phyloP scores from a whole-genome alignment of 306 rosid species.

The Astragalus glycyphyllos region DNA sequence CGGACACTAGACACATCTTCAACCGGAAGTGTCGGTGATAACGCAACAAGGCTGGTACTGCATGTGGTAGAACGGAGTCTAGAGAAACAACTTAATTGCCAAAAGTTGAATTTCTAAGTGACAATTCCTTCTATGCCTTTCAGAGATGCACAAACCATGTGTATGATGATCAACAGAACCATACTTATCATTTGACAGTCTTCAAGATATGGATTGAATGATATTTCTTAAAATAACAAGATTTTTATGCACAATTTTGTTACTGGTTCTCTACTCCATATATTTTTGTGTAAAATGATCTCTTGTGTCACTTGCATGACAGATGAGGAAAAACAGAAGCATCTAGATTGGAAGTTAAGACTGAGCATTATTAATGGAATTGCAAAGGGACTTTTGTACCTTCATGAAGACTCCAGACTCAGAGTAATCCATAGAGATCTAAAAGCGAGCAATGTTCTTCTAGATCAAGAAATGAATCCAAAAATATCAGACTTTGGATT shows the following conservation, averaged over 20 bases:
- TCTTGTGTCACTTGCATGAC: not conserved
- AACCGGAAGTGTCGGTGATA: too few relatives aligned
- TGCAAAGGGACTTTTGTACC: conserved; percentile 59
- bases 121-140: not conserved
- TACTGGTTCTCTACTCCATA: not conserved
- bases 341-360: conserved; percentile 49
- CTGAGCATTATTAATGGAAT: conserved; percentile 51
- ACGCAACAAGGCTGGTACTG: not conserved
- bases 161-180: not conserved
- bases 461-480: conserved; percentile 53
- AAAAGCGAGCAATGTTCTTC: conserved; percentile 54
- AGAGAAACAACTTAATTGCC: not conserved
- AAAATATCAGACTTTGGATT: conserved; percentile 66
- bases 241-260: not conserved
- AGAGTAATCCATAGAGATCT: conserved; percentile 60
- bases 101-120: not conserved
- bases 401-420: conserved; percentile 60
- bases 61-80: not conserved
- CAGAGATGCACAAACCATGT: not conserved
- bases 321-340: conserved; percentile 47
- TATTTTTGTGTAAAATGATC: not conserved
- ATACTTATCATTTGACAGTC: not conserved
- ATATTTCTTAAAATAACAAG: conserved; percentile 1
- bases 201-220: not conserved
- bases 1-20: too few relatives aligned